Percentiles rank a stretch among this genome's conserved stretches.
These are phyloP conservation scores for Ustilago sp. DNA, from an alignment of 1,284 basidiomycete species.

Conservation along the genomic window DNA sequence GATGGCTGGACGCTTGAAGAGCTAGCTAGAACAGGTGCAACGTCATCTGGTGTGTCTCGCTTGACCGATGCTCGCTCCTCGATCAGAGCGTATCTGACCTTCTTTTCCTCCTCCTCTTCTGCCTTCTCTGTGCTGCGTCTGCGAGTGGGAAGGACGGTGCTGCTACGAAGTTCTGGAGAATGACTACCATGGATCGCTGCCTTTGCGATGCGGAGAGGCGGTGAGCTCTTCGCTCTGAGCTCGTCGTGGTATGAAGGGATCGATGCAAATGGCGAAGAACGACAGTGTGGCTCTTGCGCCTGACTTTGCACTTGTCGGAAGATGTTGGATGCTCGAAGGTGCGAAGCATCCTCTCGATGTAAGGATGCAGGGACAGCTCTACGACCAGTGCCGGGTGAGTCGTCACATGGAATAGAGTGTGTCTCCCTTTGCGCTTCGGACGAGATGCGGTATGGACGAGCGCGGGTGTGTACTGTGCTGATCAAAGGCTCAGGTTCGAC, in stretches of 20 bases:
- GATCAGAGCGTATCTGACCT: constrained; percentile 37
- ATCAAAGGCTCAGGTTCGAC: constrained; percentile 14
- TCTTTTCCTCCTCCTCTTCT: constrained; percentile 41
- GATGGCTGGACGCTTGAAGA: constrained; percentile 24
- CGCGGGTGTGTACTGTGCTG: constrained; percentile 6
- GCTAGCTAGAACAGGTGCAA: constrained; percentile 4
- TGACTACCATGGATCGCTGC: constrained; percentile 8
- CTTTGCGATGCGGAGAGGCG: constrained; percentile 25
- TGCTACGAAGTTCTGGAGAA: constrained; percentile 23
- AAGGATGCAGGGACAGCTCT: constrained; percentile 30
- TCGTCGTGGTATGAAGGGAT: constrained; percentile 23
- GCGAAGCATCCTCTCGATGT: constrained; percentile 35
- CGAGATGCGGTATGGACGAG: constrained; percentile 28
- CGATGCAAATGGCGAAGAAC: constrained; percentile 42
- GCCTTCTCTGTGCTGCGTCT: constrained; percentile 33
- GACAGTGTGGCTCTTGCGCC: constrained; percentile 14
- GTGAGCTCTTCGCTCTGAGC: constrained; percentile 40
- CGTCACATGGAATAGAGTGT: constrained; percentile 40
- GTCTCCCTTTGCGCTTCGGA: constrained; percentile 28
- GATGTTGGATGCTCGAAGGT: constrained; percentile 34
- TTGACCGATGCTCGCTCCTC: constrained; percentile 39
- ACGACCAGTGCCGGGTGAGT: constrained; percentile 47
- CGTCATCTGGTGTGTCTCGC: constrained; percentile 35
- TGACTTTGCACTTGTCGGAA: constrained; percentile 33
- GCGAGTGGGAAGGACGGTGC: constrained; percentile 17